Evolutionary conservation across 2,329 filamentous ascomycete genomes (phyloP), one percentile per base, ranked within the genome.

Genomic region (Aspergillus felis): DNA sequence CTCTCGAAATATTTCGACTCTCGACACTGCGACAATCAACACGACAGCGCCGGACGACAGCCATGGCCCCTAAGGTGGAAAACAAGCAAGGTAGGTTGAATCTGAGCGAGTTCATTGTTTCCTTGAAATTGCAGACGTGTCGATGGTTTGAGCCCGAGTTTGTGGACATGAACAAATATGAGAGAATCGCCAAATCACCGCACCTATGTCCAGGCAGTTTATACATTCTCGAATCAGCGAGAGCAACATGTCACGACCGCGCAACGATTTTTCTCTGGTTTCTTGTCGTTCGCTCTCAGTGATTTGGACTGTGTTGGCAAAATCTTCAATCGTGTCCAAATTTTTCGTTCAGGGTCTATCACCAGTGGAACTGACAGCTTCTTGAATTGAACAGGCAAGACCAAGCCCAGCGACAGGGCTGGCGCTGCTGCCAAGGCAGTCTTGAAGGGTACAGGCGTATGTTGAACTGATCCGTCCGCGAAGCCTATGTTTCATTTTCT

Each of bases 361-460:
- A 56, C 17, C 53, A 56, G 32, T 58, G 52, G 53, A 24, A 55
- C 57, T 61, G 55, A 63, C 62, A 35, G 32, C 14, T 47, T 56
- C 54, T 54, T 54, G 52, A 60, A 58, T 60, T 63, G 24, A 61
- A 67, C 61, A 76, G 73, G 70, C 71, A 68, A 75, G 72, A 65
- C 70, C 79, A 94, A 94, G 86, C 75, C 82, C 71, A 80, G 78
- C 72, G 79, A 79, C 71, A 88, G 96, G 87, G 94, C 94, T 82
- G 89, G 87, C 74, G 87, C 88, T 77, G 94, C 94, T 78, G 90
- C 94, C 74, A 97, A 99, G 87, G 90, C 94, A 79, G 90, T 92
- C 76, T 88, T 97, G 74, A 91, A 91, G 83, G 93, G 92, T 80
- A 90, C 94, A 90, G 93, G 92, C 80, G 91, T 96, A 92, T 84